Conservation (phyloP, 1,284 basidiomycete species). For the Tylopilus sp. region DNA sequence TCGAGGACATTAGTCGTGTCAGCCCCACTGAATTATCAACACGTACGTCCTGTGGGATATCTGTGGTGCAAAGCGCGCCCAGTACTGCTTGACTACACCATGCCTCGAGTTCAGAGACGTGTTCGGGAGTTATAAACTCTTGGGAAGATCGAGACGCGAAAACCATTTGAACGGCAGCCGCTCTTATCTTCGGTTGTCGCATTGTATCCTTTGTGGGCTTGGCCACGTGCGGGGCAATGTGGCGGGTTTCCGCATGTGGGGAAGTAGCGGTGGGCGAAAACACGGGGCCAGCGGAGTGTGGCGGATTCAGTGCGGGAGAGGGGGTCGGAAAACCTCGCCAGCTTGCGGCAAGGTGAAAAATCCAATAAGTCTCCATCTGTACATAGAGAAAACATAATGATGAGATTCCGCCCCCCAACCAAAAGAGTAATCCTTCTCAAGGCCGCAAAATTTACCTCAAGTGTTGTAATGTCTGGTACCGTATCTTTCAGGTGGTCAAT, state of each 20-base stretch:
- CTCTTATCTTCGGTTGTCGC: conserved; percentile 54
- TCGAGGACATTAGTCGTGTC: conserved; percentile 4
- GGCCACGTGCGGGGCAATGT: conserved; percentile 34
- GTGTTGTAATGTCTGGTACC: conserved; percentile 55
- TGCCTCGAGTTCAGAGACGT: conserved; percentile 62
- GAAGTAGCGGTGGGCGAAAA: conserved; percentile 25
- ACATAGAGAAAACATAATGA: neutral
- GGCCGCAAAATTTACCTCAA: conserved; percentile 53
- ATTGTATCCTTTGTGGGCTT: conserved; percentile 27
- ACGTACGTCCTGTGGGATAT: conserved; percentile 46
- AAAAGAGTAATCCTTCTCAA: neutral
- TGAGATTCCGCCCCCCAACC: neutral
- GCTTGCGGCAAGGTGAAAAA: conserved; percentile 69
- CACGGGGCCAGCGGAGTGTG: conserved; percentile 47
- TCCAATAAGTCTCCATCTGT: conserved; percentile 82
- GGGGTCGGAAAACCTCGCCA: conserved; percentile 43
- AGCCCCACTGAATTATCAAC: neutral
- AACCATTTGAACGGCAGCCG: conserved; percentile 79
- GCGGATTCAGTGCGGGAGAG: conserved; percentile 33
- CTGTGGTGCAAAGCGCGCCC: conserved; percentile 43
- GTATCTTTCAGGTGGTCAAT: conserved; percentile 54
- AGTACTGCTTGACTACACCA: conserved; percentile 61
- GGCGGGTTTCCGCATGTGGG: conserved; percentile 20
- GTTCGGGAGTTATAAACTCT: conserved; percentile 73
- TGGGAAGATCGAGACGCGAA: conserved; percentile 77